Base-by-base conservation (phyloP, 192 early-diverging fungal genomes). In the Funneliformis geosporum region DNA sequence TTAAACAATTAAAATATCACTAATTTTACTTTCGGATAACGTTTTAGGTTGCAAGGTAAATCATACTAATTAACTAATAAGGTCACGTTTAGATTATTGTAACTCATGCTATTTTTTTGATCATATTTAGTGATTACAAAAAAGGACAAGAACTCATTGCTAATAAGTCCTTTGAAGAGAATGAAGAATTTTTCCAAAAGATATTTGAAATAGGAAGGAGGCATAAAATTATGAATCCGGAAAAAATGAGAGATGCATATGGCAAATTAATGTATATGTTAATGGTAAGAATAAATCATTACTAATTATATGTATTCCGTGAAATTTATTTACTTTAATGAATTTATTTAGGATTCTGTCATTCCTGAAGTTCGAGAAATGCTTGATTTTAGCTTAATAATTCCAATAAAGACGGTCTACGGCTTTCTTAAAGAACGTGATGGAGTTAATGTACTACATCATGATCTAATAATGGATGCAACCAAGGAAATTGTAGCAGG, bases 251-350 rank as follows among this genome's bases (percentile, higher is more conserved):
- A 73, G 86, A 89, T 73, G 94, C 94, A 28, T 99, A 99, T 82
- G 98, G 98, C 64, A 99, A 99, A 83, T 86, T 99, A 67, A 93
- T 98, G 89, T 98, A 96, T 85, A 75, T 99, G 83, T 87, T 99
- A 66, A 87, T 88, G 81, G 87, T 88, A 81, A 82, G 78, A 65
- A 28, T 43, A 39, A n/a, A n/a, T n/a, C 12, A 27, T 14, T 33
- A 28, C 5, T n/a, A 42, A 65, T 65, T 69, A 11, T 67, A 38
- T 11, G 9, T 33, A 39, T 67, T 12, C 25, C 1, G 39, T 28
- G 28, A 42, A 47, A 2, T 43, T 64, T 42, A 42, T 27, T 67
- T 71, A n/a, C 14, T 46, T 40, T 12, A 60, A 50, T 21, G 43
- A 23, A 61, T 44, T 43, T 55, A 60, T 71, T 38, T 88, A 93